Evolutionary conservation across 169 alveolate species (phyloP).

Genomic region (Cryptosporidium sp.): DNA sequence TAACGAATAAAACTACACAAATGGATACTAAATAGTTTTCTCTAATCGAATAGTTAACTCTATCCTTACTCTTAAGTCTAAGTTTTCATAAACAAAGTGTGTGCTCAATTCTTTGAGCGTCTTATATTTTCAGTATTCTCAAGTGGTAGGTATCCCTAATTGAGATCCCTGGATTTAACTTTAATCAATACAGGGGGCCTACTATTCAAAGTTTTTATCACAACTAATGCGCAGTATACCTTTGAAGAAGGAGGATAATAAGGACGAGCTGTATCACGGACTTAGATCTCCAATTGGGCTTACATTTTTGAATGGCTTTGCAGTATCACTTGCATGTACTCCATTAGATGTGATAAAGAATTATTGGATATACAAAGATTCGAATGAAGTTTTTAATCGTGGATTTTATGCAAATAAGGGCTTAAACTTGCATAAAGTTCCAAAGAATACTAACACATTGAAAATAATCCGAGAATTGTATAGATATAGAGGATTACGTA

Average conservation of each 20-base stretch:
- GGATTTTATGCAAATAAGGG: background rate
- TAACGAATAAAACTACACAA: background rate
- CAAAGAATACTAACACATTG: constrained; percentile 7
- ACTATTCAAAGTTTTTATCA: background rate
- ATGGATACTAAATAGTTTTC: background rate
- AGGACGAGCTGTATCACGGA: background rate
- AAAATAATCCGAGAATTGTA: constrained; percentile 1
- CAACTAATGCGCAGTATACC: background rate
- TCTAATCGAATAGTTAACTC: background rate
- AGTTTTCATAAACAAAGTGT: background rate
- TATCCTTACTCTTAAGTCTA: background rate
- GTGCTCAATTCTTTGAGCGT: background rate
- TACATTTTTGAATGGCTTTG: constrained; percentile 20
- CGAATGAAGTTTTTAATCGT: constrained; percentile 4
- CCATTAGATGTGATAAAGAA: constrained; percentile 81
- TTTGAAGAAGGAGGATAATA: background rate
- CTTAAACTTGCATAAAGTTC: background rate
- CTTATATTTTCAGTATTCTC: background rate
- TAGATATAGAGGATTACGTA: constrained; percentile 7
- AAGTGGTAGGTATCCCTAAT: background rate
- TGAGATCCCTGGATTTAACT: background rate
- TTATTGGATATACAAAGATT: constrained; percentile 74
- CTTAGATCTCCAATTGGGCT: background rate
- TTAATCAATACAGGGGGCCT: background rate
- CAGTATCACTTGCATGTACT: constrained; percentile 75